phyloP scores from a whole-genome alignment of 352 stramenopile species.

The Phytophthora palmivora region DNA sequence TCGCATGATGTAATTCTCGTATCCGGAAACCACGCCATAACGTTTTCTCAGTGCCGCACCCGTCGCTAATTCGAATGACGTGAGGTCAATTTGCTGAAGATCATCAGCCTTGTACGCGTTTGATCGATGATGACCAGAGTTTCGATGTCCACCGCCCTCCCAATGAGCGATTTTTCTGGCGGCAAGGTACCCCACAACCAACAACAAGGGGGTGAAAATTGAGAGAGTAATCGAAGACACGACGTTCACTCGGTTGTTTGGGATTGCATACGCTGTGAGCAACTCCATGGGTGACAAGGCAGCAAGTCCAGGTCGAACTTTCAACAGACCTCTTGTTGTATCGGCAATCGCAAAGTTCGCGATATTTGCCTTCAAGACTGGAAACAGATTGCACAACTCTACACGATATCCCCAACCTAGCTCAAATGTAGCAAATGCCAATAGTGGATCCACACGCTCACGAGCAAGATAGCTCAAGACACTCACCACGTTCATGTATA shows the following conservation, averaged over 20 bases:
- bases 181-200: slow-evolving; percentile 35
- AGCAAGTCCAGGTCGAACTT: slow-evolving; percentile 19
- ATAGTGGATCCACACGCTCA: slow-evolving; percentile 40
- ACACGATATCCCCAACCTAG: slow-evolving; percentile 30
- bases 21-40: slow-evolving; percentile 31
- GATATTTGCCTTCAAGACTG: slow-evolving; percentile 19
- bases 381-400: slow-evolving; percentile 17
- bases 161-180: slow-evolving; percentile 25
- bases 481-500: slow-evolving; percentile 40
- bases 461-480: slow-evolving; percentile 31
- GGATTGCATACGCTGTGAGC: slow-evolving; percentile 28
- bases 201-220: slow-evolving; percentile 34
- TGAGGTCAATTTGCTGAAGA: slow-evolving; percentile 29
- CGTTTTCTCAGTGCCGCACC: slow-evolving; percentile 32
- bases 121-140: not conserved
- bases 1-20: slow-evolving; percentile 40
- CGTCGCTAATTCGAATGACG: slow-evolving; percentile 37
- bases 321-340: slow-evolving; percentile 17
- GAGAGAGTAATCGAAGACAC: slow-evolving; percentile 27
- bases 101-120: slow-evolving; percentile 7
- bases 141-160: slow-evolving; percentile 1
- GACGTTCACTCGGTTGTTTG: slow-evolving; percentile 14
- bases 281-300: slow-evolving; percentile 33
- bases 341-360: slow-evolving; percentile 23
- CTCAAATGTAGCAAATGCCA: slow-evolving; percentile 37